Evolutionary conservation across 148 eudicot genomes (phyloP).

Genomic region (Persicaria maculosa): DNA sequence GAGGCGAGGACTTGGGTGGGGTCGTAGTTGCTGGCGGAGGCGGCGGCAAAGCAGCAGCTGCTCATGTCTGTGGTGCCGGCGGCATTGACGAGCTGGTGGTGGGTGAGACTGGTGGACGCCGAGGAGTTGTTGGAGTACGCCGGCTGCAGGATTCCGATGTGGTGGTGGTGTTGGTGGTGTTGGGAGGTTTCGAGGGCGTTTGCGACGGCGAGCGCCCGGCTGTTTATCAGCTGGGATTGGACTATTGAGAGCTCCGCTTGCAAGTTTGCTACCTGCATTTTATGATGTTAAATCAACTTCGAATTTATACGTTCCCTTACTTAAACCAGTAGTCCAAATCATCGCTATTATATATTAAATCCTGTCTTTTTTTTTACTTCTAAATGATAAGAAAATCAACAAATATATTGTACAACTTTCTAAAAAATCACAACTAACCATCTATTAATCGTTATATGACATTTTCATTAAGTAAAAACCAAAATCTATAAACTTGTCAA

Average conservation of each 20-base stretch:
- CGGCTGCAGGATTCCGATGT: conserved; percentile 26
- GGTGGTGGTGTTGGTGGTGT: conserved; percentile 20
- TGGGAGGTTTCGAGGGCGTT: conserved; percentile 48
- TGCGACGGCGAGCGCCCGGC: conserved; percentile 34
- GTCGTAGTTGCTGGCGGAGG: conserved; percentile 24
- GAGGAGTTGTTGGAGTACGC: conserved; percentile 65
- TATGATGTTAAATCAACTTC: neutral
- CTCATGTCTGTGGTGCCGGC: conserved; percentile 9
- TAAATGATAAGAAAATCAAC: too few relatives aligned
- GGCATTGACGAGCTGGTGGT: conserved; percentile 18
- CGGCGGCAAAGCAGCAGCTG: conserved; percentile 42
- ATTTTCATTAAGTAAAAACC: too few relatives aligned
- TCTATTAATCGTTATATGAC: too few relatives aligned
- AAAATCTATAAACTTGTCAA: too few relatives aligned
- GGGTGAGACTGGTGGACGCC: conserved; percentile 46
- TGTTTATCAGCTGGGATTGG: conserved; percentile 57
- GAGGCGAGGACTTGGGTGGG: neutral
- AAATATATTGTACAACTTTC: too few relatives aligned
- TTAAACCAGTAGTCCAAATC: too few relatives aligned
- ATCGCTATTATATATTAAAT: too few relatives aligned
- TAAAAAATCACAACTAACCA: too few relatives aligned
- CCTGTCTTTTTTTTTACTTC: too few relatives aligned
- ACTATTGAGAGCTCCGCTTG: conserved; percentile 69
- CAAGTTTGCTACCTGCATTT: conserved; percentile 53
- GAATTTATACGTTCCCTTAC: too few relatives aligned